Conservation (phyloP, 331 rosid species). For the Ulmus americana region DNA sequence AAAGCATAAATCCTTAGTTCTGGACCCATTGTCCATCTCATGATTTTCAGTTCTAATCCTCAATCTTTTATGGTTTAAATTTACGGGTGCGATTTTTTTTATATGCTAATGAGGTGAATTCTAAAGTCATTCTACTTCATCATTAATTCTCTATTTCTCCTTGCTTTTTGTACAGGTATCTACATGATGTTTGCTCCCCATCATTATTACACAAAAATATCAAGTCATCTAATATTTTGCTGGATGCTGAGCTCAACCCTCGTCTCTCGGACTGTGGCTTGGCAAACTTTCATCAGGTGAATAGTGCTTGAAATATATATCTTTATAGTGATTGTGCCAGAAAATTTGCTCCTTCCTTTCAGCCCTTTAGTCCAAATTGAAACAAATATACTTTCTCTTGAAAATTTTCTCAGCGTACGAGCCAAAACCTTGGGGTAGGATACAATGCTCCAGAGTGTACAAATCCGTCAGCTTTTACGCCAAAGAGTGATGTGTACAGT, state of each 20-base stretch:
- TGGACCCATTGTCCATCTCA: too few species aligned
- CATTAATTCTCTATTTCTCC: background rate
- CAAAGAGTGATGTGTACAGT: slow-evolving; percentile 80
- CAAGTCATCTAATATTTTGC: slow-evolving; percentile 77
- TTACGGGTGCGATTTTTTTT: background rate
- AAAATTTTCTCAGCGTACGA: slow-evolving; percentile 40
- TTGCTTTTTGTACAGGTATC: slow-evolving; percentile 44
- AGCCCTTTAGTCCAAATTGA: too few species aligned
- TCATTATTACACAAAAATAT: slow-evolving; percentile 67
- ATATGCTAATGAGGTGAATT: background rate
- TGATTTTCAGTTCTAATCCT: too few species aligned
- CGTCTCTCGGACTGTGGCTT: slow-evolving; percentile 74
- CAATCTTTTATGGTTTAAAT: too few species aligned
- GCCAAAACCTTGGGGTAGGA: slow-evolving; percentile 66
- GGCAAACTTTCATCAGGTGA: slow-evolving; percentile 72
- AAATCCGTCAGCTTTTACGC: slow-evolving; percentile 51
- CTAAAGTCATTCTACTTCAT: background rate
- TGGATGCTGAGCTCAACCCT: slow-evolving; percentile 70
- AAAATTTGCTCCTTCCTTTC: too few species aligned
- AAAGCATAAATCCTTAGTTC: too few species aligned
- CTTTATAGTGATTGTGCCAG: too few species aligned
- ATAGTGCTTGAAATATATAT: background rate
- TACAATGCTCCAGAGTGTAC: slow-evolving; percentile 89
- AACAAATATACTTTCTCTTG: background rate
- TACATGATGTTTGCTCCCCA: slow-evolving; percentile 71